phyloP scores from a whole-genome alignment of 108 stramenopile species.

The Stephanodiscus triporus region DNA sequence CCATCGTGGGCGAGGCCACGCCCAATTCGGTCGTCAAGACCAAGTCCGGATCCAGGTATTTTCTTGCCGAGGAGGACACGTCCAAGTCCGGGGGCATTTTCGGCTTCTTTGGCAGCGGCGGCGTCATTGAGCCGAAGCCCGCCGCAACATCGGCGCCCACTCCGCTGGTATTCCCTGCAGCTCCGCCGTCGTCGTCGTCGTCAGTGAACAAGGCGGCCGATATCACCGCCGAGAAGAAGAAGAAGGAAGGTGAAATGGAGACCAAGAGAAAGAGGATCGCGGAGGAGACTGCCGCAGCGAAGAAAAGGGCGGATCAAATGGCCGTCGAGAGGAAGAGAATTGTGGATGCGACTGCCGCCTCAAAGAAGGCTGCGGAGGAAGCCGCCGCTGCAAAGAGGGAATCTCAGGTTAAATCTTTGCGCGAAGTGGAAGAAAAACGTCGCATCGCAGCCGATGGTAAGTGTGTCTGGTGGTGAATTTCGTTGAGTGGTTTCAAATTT shows the following conservation, averaged over 20 bases:
- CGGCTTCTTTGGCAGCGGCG: slow-evolving; percentile 17
- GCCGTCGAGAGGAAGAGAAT: slow-evolving; percentile 13
- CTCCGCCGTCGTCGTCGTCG: neutral
- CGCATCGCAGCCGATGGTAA: slow-evolving; percentile 20
- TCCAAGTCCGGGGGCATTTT: slow-evolving; percentile 9
- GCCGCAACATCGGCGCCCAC: slow-evolving; percentile 1
- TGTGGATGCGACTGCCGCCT: neutral
- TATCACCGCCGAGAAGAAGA: slow-evolving; percentile 25
- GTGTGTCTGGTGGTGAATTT: slow-evolving; percentile 4
- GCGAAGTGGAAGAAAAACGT: slow-evolving; percentile 13
- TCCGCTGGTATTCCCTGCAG: neutral
- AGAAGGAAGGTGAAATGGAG: slow-evolving; percentile 20
- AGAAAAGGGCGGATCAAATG: neutral
- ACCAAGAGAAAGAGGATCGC: slow-evolving; percentile 3
- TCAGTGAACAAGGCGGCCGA: slow-evolving; percentile 18
- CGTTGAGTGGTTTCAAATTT: neutral
- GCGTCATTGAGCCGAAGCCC: neutral
- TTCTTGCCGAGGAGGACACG: slow-evolving; percentile 25
- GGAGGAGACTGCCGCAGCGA: neutral
- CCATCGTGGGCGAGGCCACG: slow-evolving; percentile 40
- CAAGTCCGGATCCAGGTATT: slow-evolving; percentile 56
- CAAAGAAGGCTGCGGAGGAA: neutral
- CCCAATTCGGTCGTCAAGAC: slow-evolving; percentile 50
- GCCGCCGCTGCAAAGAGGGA: slow-evolving; percentile 6
- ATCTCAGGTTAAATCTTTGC: slow-evolving; percentile 17